Conservation (phyloP, 129 eudicot genomes). For the Centrapalus pauciflorus region DNA sequence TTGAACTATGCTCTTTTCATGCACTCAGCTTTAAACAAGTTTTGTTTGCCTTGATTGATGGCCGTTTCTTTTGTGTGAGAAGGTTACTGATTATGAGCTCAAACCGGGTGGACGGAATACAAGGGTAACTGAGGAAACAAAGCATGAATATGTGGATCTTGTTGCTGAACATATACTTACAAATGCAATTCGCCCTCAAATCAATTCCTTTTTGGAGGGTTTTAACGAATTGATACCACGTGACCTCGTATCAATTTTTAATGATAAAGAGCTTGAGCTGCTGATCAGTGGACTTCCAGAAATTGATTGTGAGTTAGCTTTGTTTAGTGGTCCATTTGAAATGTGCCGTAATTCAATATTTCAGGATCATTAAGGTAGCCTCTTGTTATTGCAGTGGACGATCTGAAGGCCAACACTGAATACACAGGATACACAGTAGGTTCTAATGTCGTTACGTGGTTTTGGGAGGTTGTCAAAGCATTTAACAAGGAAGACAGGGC, state of each 20-base stretch:
- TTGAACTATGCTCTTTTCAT: neutral
- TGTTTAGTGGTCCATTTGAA: neutral
- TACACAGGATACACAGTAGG: constrained; percentile 86
- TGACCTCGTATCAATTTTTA: constrained; percentile 85
- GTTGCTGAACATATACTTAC: constrained; percentile 98
- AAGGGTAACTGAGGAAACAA: constrained; percentile 94
- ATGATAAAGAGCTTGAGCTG: constrained; percentile 97
- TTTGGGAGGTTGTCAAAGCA: constrained; percentile 91
- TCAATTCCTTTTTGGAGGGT: constrained; percentile 85
- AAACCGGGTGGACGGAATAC: constrained; percentile 98
- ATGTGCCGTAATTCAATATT: neutral
- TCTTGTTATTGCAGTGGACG: constrained; percentile 66
- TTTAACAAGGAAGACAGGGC: constrained; percentile 96
- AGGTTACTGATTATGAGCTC: constrained; percentile 98
- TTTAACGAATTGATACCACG: constrained; percentile 83
- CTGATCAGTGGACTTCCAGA: constrained; percentile 98
- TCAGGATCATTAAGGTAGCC: neutral
- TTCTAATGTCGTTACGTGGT: constrained; percentile 78
- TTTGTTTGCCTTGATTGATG: neutral
- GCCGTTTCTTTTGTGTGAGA: constrained; percentile 11
- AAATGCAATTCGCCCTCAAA: constrained; percentile 96
- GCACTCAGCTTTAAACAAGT: too few relatives aligned
- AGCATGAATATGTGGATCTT: constrained; percentile 98
- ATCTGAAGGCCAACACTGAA: constrained; percentile 89
- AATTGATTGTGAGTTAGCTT: constrained; percentile 69